Evolutionary conservation across 352 stramenopile species (phyloP).

Genomic region (Pythium dissimile): DNA sequence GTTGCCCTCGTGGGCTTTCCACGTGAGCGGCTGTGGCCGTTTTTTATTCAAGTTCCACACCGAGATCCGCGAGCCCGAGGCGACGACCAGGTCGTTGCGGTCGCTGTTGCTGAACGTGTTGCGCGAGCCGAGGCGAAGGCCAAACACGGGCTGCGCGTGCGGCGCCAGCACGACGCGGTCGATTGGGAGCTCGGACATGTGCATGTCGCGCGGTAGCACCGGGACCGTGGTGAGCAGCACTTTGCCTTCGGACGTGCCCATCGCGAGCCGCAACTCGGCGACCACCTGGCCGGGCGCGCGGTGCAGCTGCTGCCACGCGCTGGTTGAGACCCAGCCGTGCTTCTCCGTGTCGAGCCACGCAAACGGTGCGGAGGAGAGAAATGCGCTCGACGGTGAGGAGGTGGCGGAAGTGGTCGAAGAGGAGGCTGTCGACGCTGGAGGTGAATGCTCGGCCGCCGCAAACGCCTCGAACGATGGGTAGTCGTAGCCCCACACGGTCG

Average conservation of each 20-base stretch:
- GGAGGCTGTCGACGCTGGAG: neutral
- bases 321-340: slow-evolving; percentile 64
- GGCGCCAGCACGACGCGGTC: slow-evolving; percentile 51
- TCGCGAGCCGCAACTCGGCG: slow-evolving; percentile 32
- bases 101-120: slow-evolving; percentile 52
- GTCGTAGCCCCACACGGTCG: slow-evolving; percentile 69
- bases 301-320: slow-evolving; percentile 69
- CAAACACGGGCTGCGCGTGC: slow-evolving; percentile 61
- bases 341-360: slow-evolving; percentile 68
- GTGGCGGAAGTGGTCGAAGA: neutral
- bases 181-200: slow-evolving; percentile 27
- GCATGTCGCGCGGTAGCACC: slow-evolving; percentile 18
- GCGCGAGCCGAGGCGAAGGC: slow-evolving; percentile 42
- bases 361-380: slow-evolving; percentile 38
- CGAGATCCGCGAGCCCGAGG: slow-evolving; percentile 60
- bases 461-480: slow-evolving; percentile 38
- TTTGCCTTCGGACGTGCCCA: slow-evolving; percentile 63
- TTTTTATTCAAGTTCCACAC: slow-evolving; percentile 69
- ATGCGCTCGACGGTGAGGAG: neutral
- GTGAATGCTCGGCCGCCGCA: slow-evolving; percentile 2
- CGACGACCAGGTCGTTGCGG: slow-evolving; percentile 52
- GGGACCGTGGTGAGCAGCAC: slow-evolving; percentile 48
- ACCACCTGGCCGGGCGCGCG: slow-evolving; percentile 15
- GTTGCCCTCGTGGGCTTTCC: slow-evolving; percentile 70
- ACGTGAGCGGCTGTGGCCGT: slow-evolving; percentile 29